Percentiles rank a stretch among this genome's conserved stretches.
phyloP scores from a whole-genome alignment of 768 basidiomycete genomes.

The Podaxis rugospora region DNA sequence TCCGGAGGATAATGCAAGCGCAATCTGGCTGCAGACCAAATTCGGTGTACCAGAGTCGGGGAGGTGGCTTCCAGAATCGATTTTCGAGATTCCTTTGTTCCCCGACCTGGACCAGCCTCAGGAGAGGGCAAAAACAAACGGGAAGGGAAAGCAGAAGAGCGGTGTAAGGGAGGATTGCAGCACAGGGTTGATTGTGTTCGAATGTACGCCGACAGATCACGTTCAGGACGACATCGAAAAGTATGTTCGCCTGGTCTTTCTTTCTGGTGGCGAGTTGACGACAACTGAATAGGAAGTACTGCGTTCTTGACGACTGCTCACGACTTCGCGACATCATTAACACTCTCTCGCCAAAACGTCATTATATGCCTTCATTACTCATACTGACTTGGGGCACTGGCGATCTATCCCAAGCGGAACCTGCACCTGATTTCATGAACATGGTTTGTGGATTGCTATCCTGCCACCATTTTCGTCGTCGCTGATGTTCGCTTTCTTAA shows the following conservation, averaged over 20 bases:
- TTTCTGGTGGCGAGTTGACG: constrained; percentile 4
- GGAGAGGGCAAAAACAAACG: not conserved
- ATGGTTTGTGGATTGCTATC: constrained; percentile 44
- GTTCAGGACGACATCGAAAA: constrained; percentile 62
- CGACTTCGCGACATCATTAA: constrained; percentile 64
- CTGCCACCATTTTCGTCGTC: not conserved
- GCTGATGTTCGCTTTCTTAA: constrained; percentile 17
- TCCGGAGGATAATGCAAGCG: constrained; percentile 67
- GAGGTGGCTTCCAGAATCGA: constrained; percentile 50
- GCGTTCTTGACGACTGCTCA: constrained; percentile 66
- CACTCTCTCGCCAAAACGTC: constrained; percentile 45
- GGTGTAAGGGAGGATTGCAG: constrained; percentile 24
- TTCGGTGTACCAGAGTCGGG: constrained; percentile 67
- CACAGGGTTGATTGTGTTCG: constrained; percentile 73
- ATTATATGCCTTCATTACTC: constrained; percentile 60
- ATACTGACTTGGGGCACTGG: constrained; percentile 55
- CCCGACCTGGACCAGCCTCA: constrained; percentile 12
- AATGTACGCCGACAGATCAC: constrained; percentile 64
- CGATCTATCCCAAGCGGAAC: constrained; percentile 24
- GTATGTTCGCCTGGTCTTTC: constrained; percentile 29
- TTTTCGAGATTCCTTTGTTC: constrained; percentile 58
- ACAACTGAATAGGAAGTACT: constrained; percentile 50
- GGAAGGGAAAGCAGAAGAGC: not conserved
- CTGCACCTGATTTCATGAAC: constrained; percentile 45
- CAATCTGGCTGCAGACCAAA: constrained; percentile 77